Base-by-base conservation (phyloP, 352 stramenopile species). In the Pythium chondricola region DNA sequence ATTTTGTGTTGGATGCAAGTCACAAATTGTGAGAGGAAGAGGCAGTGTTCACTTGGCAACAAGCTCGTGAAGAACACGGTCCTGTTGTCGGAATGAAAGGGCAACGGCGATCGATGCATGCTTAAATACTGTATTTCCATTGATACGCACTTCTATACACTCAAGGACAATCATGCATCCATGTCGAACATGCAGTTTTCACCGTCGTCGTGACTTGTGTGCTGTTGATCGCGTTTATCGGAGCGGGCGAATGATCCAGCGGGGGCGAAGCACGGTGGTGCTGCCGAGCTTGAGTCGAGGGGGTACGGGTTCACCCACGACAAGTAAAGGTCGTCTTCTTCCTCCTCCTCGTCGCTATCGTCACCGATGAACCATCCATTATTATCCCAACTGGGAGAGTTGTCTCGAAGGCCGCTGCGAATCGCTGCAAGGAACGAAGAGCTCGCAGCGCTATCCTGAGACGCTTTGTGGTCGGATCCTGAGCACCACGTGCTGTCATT, bases 321-420 rank as follows among this genome's bases (percentile, higher is more conserved):
- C 13, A 31, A 27, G 39, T 54, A 47, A 11, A 48, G 41, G 31
- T 60, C 52, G 14, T 48, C 53, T 17, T 56, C 41, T 21, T 56
- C 35, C 14, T 61, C 45, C 2, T 61, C 45, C 29, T 56, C 46
- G 20, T 52, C 53, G 24, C 40, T 52, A 14, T 56, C 53, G 39
- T 56, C 46, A 20, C 46, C 45, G n/a, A 50, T 55, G 32, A 60
- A 60, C 52, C 52, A 60, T 1, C 53, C 49, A 36, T 57, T 61
- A 25, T 43, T 53, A 30, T 55, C 32, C 45, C 53, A 61, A 40
- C 52, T 61, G 6, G 44, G 32, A 2, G 52, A 61, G 11, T 61
- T 41, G 18, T 61, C 53, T 3, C 39, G 45, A 17, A 61, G 46
- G 8, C 45, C 53, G 7, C 35, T 31, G 14, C 53, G 53, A 32